Evolutionary conservation across 768 basidiomycete genomes (phyloP), one percentile per base, ranked within the genome.

Genomic region (Phaeotremella fagi): DNA sequence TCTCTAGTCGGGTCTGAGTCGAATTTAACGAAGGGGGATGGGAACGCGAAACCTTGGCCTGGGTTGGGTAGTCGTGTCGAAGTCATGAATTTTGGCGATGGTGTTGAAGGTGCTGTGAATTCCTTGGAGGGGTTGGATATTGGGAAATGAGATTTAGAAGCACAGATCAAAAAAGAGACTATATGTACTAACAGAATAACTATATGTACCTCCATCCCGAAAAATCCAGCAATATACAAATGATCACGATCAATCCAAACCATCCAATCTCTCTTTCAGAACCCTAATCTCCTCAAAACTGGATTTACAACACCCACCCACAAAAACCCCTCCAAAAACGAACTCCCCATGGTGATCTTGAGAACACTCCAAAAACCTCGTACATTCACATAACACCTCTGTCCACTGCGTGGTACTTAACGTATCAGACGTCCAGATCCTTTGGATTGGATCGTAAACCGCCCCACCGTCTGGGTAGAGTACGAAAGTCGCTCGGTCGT

Each of bases 1-100:
- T 57, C 61, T 3, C 36, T 66, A n/a, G n/a, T n/a, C 38, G 12
- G 6, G 41, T 52, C 55, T 82, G 83, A 27, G 0, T 85, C 87
- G 64, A 72, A 73, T 28, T 76, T 78, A 38, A 86, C 84, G 20
- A 85, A 85, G 1, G 80, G 82, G 4, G n/a, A n/a, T n/a, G n/a
- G n/a, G n/a, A n/a, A n/a, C n/a, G n/a, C n/a, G n/a, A 94, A 91
- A 3, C 79, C 83, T 12, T 98, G 92, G 92, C 82, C 85, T 67
- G 89, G 87, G 4, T 75, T 98, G 11, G 83, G 85, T 4, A 83
- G 81, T 14, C 80, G 75, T 35, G 59, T 82, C 2, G 83, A 90
- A 56, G 78, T 88, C 15, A 37, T 75, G 24, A 26, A 45, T 9
- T 52, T 75, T 27, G 26, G 45, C 12, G 49, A 54, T 7, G 58